Conservation (phyloP, 176 grass and related monocot species). For the Musa troglodytarum region DNA sequence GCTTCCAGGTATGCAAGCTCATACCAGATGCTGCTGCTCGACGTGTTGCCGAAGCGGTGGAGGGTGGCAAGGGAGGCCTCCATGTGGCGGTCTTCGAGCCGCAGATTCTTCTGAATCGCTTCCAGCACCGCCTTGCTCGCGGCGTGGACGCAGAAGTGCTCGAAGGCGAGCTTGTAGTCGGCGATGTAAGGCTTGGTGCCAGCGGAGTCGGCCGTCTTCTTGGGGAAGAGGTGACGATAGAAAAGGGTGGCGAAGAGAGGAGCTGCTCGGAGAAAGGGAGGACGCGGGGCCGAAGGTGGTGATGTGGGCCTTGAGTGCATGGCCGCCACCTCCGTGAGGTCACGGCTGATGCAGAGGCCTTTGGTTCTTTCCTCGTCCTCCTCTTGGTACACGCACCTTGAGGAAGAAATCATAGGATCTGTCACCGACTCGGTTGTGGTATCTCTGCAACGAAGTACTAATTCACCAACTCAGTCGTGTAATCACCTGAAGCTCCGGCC, state of each 20-base stretch:
- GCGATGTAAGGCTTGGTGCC: constrained; percentile 74
- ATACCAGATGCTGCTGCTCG: constrained; percentile 98
- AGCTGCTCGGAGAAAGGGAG: constrained; percentile 96
- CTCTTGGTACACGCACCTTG: constrained; percentile 90
- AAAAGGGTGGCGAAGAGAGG: constrained; percentile 78
- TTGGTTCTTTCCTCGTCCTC: constrained; percentile 94
- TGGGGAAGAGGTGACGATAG: constrained; percentile 78
- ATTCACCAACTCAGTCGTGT: not conserved
- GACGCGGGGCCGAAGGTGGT: constrained; percentile 80
- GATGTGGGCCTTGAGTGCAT: constrained; percentile 98
- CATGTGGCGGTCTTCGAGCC: constrained; percentile 50
- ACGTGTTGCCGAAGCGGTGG: constrained; percentile 94
- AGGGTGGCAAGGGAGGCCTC: constrained; percentile 87
- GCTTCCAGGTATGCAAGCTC: constrained; percentile 88
- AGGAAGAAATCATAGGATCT: too few relatives aligned
- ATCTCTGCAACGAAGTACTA: not conserved
- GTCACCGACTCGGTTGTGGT: too few relatives aligned
- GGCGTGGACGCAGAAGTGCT: constrained; percentile 98
- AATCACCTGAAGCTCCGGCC: constrained; percentile 53
- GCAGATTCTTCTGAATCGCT: constrained; percentile 83
- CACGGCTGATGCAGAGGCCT: constrained; percentile 81
- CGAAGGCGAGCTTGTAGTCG: constrained; percentile 93
- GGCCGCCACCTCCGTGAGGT: constrained; percentile 84
- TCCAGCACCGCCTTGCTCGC: constrained; percentile 89
- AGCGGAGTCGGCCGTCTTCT: constrained; percentile 9